phyloP scores from a whole-genome alignment of 2,329 filamentous ascomycete genomes.

The Colletotrichum aenigma region DNA sequence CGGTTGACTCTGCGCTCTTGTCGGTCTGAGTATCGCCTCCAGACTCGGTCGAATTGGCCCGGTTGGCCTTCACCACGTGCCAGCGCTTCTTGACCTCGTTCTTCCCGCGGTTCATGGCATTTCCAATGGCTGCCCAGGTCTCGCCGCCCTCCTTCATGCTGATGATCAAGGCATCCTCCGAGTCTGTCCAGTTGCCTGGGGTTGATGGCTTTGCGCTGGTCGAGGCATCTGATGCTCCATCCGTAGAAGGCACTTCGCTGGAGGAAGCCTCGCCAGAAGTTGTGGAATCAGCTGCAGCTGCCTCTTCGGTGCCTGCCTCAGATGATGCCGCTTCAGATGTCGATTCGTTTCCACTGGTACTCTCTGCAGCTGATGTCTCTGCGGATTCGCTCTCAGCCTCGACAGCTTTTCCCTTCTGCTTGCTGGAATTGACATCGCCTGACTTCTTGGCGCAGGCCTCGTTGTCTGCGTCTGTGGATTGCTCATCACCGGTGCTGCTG shows the following conservation, averaged over 20 bases:
- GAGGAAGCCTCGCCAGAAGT: not conserved
- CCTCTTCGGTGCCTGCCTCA: not conserved
- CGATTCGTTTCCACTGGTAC: not conserved
- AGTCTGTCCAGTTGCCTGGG: constrained; percentile 32
- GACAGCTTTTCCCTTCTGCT: not conserved
- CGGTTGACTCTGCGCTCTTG: not conserved
- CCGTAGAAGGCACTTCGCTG: not conserved
- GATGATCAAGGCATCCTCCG: constrained; percentile 36
- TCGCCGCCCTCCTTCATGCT: constrained; percentile 35
- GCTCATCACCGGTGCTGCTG: not conserved
- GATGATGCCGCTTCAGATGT: not conserved
- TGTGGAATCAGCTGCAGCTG: not conserved
- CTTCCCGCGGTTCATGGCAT: constrained; percentile 29
- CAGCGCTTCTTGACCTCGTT: constrained; percentile 35
- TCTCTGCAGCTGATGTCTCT: not conserved
- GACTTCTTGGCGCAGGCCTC: not conserved
- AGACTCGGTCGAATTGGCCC: constrained; percentile 1
- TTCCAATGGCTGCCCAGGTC: constrained; percentile 34
- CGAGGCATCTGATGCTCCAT: not conserved
- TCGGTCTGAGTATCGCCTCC: not conserved
- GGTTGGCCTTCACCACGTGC: constrained; percentile 32
- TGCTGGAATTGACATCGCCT: not conserved
- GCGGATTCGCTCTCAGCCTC: not conserved
- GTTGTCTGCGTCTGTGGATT: not conserved
- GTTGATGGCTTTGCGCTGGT: not conserved